Evolutionary conservation across 257 asterid genomes (phyloP).

Genomic region (Vinca minor): DNA sequence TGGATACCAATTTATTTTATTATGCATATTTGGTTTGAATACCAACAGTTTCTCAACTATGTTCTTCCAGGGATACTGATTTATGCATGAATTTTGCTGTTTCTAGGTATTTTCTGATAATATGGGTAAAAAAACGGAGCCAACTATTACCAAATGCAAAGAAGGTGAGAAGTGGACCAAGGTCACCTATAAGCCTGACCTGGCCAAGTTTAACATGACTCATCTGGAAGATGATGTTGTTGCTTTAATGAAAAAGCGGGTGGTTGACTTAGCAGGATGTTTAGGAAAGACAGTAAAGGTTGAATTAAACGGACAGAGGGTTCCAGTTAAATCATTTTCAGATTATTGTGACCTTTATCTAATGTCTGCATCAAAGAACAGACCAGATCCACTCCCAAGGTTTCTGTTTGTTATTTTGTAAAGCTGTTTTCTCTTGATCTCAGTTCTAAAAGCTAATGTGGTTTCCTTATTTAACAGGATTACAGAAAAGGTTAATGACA

Average conservation of each 20-base stretch:
- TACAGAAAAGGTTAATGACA: conserved; percentile 61
- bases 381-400: conserved; percentile 53
- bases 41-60: not conserved
- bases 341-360: conserved; percentile 77
- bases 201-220: conserved; percentile 77
- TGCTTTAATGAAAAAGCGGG: conserved; percentile 91
- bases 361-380: conserved; percentile 36
- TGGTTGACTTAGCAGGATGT: conserved; percentile 83
- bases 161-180: conserved; percentile 83
- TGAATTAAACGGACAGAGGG: conserved; percentile 60
- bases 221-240: conserved; percentile 86
- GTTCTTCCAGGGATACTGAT: not conserved
- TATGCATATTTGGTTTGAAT: not conserved
- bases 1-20: not conserved
- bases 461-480: conserved; percentile 35
- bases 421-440: not conserved
- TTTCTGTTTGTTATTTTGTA: conserved; percentile 5
- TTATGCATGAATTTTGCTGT: not conserved
- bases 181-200: conserved; percentile 86
- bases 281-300: conserved; percentile 89
- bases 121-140: conserved; percentile 84
- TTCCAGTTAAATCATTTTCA: conserved; percentile 66
- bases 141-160: conserved; percentile 63
- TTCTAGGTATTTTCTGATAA: conserved; percentile 77
- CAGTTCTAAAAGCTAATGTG: not conserved